These are phyloP conservation scores for Microbotryomycetes sp. DNA, from an alignment of 1,284 basidiomycete species.

Conservation along the genomic window DNA sequence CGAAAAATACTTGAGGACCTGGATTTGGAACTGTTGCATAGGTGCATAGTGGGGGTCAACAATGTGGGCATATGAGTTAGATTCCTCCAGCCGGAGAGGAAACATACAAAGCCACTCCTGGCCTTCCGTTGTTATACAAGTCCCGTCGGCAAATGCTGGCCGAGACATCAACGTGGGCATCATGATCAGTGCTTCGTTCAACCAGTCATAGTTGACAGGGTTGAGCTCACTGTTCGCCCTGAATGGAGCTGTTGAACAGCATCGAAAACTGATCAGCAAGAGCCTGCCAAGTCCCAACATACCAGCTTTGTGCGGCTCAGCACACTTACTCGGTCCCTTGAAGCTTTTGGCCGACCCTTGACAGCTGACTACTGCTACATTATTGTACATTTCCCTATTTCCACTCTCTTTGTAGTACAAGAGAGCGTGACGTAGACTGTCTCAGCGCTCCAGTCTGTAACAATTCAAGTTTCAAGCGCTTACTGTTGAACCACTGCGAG, in stretches of 20 bases:
- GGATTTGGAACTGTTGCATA: not conserved
- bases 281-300: too few species aligned
- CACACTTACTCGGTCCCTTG: not conserved
- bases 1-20: not conserved
- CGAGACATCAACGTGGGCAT: not conserved
- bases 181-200: too few species aligned
- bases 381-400: not conserved
- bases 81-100: too few species aligned
- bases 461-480: not conserved
- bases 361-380: not conserved
- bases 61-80: too few species aligned
- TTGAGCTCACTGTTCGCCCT: not conserved
- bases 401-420: too few species aligned
- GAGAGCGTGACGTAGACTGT: too few species aligned
- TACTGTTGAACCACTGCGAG: not conserved
- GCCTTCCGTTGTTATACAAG: not conserved
- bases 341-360: not conserved
- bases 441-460: not conserved
- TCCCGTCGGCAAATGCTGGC: not conserved
- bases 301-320: too few species aligned
- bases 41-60: too few species aligned
- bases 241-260: not conserved
- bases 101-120: not conserved
- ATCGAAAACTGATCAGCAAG: too few species aligned
- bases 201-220: too few species aligned